Base-by-base conservation (phyloP, 169 alveolate species). In the Plasmodium vinckei region DNA sequence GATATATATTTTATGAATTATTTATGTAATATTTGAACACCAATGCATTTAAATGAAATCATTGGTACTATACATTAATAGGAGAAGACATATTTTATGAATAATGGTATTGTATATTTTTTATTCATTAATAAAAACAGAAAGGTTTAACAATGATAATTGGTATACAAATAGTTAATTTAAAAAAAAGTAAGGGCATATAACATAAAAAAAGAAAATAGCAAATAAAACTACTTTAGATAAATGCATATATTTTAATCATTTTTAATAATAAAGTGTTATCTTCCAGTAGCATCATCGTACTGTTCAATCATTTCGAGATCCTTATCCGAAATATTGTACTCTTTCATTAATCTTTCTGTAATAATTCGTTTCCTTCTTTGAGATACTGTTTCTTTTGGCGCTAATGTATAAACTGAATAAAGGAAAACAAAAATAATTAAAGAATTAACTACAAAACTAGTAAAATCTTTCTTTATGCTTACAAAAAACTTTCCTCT, bases 361-460 rank as follows among this genome's bases (percentile, higher is more conserved):
- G 82, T 79, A 57, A 79, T 64, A 25, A 79, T 79, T 79, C 89
- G 65, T 44, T 64, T 79, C 65, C 89, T 64, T 56, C 89, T 64
- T 67, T 79, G 89, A 23, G 89, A 79, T 25, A 79, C 60, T 9
- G 89, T 79, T 79, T 79, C 89, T n/a, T 79, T 79, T 44, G 89
- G 89, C 56, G 89, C 89, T 47, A 79, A 19, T 27, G 89, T 79
- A 59, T 59, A 79, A 64, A 79, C 47, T 53, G 89, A 79, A 46
- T 79, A 79, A 13, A 79, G 79, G 39, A 79, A 79, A 69, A 79
- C 89, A 23, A 56, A 79, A 23, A 79, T 79, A 46, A 79, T 79
- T 79, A 79, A 79, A 27, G 89, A 65, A 46, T 79, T 79, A 23
- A 79, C 89, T 44, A 65, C 72, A 79, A 79, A 79, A 49, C 89